Base-by-base conservation (phyloP, 768 basidiomycete species). In the Termitomyces sp. region DNA sequence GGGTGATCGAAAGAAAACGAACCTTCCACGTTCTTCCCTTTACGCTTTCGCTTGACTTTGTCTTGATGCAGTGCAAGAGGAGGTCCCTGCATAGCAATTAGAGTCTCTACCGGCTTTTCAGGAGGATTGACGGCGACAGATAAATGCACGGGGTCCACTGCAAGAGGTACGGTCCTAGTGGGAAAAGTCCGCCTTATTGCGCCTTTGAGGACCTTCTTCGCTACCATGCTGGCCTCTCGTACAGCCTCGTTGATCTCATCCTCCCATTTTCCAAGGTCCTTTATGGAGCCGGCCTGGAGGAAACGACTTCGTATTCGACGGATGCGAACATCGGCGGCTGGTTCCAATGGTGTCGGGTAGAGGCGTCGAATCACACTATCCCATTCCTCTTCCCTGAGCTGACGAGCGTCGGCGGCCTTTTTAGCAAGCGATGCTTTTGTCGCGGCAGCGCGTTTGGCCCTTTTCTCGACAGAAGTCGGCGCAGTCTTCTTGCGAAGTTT, bases 351-450 rank as follows among this genome's bases (percentile, higher is more conserved):
- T 1, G 72, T 79, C 3, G 86, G 81, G 72, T 89, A 81, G 44
- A 88, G 70, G 18, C 72, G 75, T 37, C 65, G 60, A 7, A 94
- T 69, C 54, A 93, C 71, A 3, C 67, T 71, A 2, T 81, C 78
- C 91, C 91, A 94, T 58, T 85, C 86, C 36, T 72, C 73, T 68
- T 89, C 86, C 59, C 87, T 79, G 57, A 81, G 78, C 11, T 68
- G 66, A 45, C 78, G 80, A 0, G 85, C 83, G 58, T 87, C 85
- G 24, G 84, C 82, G 4, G 84, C 87, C 70, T 87, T 92, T 67
- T 77, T 79, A 2, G 77, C 85, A 3, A 91, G 71, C 4, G 78
- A 73, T 2, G 78, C 77, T 63, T 83, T 82, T 20, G 76, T 77
- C 58, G 82, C 80, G 6, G 73, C 72, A 15, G 72, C 69, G 39